Evolutionary conservation across 164 flowering plant species (phyloP).

Genomic region (Macadamia tetraphylla): DNA sequence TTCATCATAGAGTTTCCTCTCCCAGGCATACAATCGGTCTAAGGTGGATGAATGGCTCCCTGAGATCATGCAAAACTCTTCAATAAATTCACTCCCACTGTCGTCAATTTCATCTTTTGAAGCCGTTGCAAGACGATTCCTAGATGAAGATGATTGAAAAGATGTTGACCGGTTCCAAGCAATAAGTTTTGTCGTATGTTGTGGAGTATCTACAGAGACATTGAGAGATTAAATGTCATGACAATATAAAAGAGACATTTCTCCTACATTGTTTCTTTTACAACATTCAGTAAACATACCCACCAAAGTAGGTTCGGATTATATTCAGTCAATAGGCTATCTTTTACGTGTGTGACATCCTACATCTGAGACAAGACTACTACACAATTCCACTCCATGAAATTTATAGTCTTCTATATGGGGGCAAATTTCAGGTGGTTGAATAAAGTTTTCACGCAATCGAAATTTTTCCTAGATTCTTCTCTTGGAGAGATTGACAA

Average conservation of each 20-base stretch:
- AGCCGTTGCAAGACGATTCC: slow-evolving; percentile 55
- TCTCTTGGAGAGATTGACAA: no score
- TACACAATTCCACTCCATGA: no score
- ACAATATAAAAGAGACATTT: background rate
- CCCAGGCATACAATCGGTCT: slow-evolving; percentile 97
- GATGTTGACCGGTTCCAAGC: slow-evolving; percentile 82
- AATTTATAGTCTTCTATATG: no score
- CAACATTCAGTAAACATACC: no score
- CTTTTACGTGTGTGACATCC: no score
- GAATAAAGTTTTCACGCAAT: no score
- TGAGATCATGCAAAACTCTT: slow-evolving; percentile 91
- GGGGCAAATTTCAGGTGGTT: no score
- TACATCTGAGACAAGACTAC: no score
- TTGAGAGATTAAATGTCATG: background rate
- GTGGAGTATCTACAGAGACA: slow-evolving; percentile 38
- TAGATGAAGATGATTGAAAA: slow-evolving; percentile 76
- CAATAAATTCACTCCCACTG: slow-evolving; percentile 85
- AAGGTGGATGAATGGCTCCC: slow-evolving; percentile 94
- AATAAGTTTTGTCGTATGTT: slow-evolving; percentile 55
- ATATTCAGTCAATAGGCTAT: no score
- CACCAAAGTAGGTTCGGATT: no score
- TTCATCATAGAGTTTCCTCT: slow-evolving; percentile 93
- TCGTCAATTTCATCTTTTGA: slow-evolving; percentile 76
- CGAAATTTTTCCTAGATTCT: no score
- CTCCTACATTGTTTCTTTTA: background rate